phyloP scores from a whole-genome alignment of 2,329 filamentous ascomycete species.

The Fusarium albidum region DNA sequence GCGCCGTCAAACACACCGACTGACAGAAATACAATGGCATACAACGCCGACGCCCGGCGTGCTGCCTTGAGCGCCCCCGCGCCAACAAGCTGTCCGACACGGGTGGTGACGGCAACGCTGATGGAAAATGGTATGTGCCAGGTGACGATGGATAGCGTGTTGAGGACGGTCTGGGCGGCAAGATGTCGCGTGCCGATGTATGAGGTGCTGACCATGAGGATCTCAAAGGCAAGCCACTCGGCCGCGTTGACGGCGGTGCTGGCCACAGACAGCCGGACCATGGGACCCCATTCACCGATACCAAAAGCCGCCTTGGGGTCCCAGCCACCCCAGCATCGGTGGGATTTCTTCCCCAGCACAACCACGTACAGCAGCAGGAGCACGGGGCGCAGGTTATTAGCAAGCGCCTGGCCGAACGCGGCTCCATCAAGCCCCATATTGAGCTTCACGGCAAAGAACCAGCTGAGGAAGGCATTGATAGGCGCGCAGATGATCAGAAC shows the following conservation, averaged over 20 bases:
- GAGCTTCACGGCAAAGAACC: slow-evolving; percentile 54
- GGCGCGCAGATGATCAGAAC: slow-evolving; percentile 58
- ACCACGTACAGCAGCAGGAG: slow-evolving; percentile 57
- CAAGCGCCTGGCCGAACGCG: slow-evolving; percentile 57
- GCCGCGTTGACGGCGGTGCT: slow-evolving; percentile 52
- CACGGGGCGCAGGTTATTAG: slow-evolving; percentile 57
- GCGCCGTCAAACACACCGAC: slow-evolving; percentile 26
- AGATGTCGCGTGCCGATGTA: slow-evolving; percentile 53
- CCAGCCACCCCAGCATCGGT: slow-evolving; percentile 49
- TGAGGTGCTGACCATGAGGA: slow-evolving; percentile 55
- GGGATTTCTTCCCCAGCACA: slow-evolving; percentile 48
- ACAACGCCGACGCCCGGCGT: slow-evolving; percentile 21
- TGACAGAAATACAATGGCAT: slow-evolving; percentile 24
- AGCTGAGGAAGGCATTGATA: slow-evolving; percentile 58
- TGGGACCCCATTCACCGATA: slow-evolving; percentile 51
- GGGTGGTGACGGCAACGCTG: slow-evolving; percentile 52
- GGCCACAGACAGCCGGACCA: slow-evolving; percentile 50
- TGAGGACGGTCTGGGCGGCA: slow-evolving; percentile 52
- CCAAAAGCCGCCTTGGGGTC: slow-evolving; percentile 46
- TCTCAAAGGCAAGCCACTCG: slow-evolving; percentile 54
- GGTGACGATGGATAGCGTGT: slow-evolving; percentile 49
- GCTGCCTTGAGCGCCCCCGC: slow-evolving; percentile 37
- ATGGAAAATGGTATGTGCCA: slow-evolving; percentile 55
- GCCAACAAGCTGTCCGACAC: slow-evolving; percentile 53
- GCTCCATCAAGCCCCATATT: slow-evolving; percentile 60